phyloP scores from a whole-genome alignment of 352 stramenopile species.

The Phytophthora cryptogea region DNA sequence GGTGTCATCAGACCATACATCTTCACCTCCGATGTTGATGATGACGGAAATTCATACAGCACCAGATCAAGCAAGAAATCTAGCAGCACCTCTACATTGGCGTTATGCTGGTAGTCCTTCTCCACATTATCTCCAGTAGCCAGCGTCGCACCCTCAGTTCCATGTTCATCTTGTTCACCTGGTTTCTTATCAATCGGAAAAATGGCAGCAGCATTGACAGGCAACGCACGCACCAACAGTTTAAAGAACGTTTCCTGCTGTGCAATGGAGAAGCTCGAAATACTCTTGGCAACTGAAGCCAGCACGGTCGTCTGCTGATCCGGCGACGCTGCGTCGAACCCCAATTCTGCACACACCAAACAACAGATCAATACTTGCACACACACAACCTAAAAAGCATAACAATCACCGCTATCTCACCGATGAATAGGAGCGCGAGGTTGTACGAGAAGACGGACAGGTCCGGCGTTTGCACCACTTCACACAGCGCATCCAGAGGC shows the following conservation, averaged over 20 bases:
- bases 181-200: conserved; percentile 6
- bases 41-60: conserved; percentile 46
- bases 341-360: conserved; percentile 49
- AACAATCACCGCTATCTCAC: conserved; percentile 23
- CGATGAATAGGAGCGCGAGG: conserved; percentile 78
- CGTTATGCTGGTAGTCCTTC: conserved; percentile 8
- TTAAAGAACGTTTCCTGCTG: conserved; percentile 76
- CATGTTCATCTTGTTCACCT: conserved; percentile 1
- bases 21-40: conserved; percentile 4
- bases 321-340: conserved; percentile 49
- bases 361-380: not conserved
- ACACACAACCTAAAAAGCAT: not conserved
- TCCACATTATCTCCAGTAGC: conserved; percentile 8
- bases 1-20: conserved; percentile 50
- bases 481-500: conserved; percentile 53
- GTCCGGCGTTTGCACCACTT: conserved; percentile 43
- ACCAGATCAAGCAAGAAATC: conserved; percentile 79
- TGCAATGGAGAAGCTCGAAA: conserved; percentile 35
- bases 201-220: conserved; percentile 33
- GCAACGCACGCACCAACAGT: conserved; percentile 57
- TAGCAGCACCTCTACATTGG: conserved; percentile 52
- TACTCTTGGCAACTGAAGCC: conserved; percentile 29
- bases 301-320: conserved; percentile 55
- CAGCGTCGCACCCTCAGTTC: not conserved
- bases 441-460: conserved; percentile 66